phyloP scores from a whole-genome alignment of 2,329 filamentous ascomycete genomes.

The Cladosporium sp. region DNA sequence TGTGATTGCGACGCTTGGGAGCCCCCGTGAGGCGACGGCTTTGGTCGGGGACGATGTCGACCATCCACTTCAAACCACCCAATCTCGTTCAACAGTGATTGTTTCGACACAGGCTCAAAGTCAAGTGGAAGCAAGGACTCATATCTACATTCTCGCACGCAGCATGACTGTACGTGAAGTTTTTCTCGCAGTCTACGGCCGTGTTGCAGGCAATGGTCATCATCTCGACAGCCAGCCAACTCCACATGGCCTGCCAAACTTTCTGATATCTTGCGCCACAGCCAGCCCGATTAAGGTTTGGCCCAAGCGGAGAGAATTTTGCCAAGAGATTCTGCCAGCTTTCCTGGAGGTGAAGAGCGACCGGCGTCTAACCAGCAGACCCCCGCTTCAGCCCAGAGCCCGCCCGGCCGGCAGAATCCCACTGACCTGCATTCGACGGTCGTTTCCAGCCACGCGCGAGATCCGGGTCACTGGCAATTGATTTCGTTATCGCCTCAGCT shows the following conservation, averaged over 20 bases:
- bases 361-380: neutral
- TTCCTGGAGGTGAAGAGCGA: neutral
- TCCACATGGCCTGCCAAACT: neutral
- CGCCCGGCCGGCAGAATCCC: no score
- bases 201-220: neutral
- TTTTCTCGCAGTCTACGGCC: neutral
- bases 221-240: neutral
- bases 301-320: neutral
- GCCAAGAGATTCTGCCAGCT: neutral
- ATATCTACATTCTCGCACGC: neutral
- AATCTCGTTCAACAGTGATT: neutral
- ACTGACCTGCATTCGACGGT: no score
- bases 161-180: neutral
- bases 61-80: neutral
- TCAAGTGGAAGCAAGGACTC: neutral
- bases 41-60: neutral
- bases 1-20: neutral
- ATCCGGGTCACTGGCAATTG: no score
- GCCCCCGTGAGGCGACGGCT: neutral
- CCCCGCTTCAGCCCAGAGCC: neutral
- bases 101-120: neutral
- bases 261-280: neutral
- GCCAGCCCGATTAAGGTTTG: neutral
- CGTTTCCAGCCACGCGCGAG: no score
- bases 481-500: no score